Evolutionary conservation across 805 yeast genomes (phyloP).

Genomic region (Candida krabiensis): DNA sequence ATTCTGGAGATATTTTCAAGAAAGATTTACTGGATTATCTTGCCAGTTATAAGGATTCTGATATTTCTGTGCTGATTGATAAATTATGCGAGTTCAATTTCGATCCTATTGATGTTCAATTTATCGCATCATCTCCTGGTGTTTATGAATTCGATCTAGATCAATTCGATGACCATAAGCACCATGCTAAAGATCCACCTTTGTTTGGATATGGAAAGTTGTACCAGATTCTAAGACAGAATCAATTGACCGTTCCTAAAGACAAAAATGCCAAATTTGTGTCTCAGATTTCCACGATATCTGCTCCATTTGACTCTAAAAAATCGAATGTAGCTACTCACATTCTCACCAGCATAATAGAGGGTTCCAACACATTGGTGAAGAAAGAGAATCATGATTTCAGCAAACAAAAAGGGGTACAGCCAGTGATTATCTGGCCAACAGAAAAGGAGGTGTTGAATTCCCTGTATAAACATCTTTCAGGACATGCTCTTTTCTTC

Average conservation of each 20-base stretch:
- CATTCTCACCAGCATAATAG: slow-evolving; percentile 45
- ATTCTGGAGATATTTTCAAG: slow-evolving; percentile 40
- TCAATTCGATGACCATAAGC: slow-evolving; percentile 5
- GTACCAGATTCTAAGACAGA: slow-evolving; percentile 38
- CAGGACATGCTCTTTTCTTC: slow-evolving; percentile 32
- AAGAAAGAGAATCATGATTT: slow-evolving; percentile 17
- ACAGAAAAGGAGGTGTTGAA: slow-evolving; percentile 27
- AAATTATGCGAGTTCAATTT: slow-evolving; percentile 43
- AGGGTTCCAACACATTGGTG: slow-evolving; percentile 28
- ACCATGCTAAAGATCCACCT: slow-evolving; percentile 5
- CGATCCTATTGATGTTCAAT: slow-evolving; percentile 46
- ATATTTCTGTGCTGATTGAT: slow-evolving; percentile 30
- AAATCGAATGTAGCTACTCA: slow-evolving; percentile 46
- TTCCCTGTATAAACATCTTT: slow-evolving; percentile 19
- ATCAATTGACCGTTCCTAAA: slow-evolving; percentile 25
- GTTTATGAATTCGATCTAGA: slow-evolving; percentile 21
- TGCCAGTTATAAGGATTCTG: slow-evolving; percentile 37
- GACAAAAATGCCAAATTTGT: slow-evolving; percentile 32
- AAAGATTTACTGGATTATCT: slow-evolving; percentile 46
- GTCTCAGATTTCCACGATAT: slow-evolving; percentile 50
- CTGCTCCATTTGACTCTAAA: slow-evolving; percentile 41
- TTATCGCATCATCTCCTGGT: slow-evolving; percentile 59
- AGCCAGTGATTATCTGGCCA: slow-evolving; percentile 36
- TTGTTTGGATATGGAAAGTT: slow-evolving; percentile 50
- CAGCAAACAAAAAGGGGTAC: slow-evolving; percentile 8